A percentile compares a stretch with the other conserved stretches of the same genome.
Evolutionary conservation across 176 grass and related monocot species (phyloP).

Genomic region (Musa itinerans): DNA sequence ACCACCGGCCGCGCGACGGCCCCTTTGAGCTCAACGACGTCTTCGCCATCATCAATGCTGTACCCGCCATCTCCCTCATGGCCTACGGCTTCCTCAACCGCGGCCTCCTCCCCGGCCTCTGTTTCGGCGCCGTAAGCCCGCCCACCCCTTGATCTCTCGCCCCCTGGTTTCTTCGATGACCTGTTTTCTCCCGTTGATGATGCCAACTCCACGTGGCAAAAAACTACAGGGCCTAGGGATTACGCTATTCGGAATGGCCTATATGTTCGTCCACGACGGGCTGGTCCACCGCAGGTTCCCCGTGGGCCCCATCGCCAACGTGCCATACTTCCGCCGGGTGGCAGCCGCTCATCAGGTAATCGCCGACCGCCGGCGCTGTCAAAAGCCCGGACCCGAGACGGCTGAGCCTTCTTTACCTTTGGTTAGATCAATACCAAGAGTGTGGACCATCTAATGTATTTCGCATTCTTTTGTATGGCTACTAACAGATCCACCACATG

Average conservation of each 20-base stretch:
- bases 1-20: conserved; percentile 79
- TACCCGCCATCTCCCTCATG: conserved; percentile 71
- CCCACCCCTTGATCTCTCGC: neutral
- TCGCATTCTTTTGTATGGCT: neutral
- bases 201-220: neutral
- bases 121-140: conserved; percentile 60
- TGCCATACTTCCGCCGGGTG: conserved; percentile 83
- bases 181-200: neutral
- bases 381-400: neutral
- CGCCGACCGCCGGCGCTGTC: neutral
- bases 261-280: conserved; percentile 98
- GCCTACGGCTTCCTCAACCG: conserved; percentile 78
- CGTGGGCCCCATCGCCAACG: conserved; percentile 80
- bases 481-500: conserved; percentile 79
- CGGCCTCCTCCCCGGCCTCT: conserved; percentile 64
- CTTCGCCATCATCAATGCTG: conserved; percentile 79
- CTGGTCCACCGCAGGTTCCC: conserved; percentile 91
- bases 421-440: neutral
- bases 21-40: conserved; percentile 98
- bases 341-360: conserved; percentile 79
- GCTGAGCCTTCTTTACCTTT: neutral
- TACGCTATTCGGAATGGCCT: conserved; percentile 89
- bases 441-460: neutral
- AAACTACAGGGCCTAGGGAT: conserved; percentile 62
- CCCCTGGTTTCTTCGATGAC: neutral